Evolutionary conservation across 1,284 basidiomycete species (phyloP).

Genomic region (Porogramme epimiltina): DNA sequence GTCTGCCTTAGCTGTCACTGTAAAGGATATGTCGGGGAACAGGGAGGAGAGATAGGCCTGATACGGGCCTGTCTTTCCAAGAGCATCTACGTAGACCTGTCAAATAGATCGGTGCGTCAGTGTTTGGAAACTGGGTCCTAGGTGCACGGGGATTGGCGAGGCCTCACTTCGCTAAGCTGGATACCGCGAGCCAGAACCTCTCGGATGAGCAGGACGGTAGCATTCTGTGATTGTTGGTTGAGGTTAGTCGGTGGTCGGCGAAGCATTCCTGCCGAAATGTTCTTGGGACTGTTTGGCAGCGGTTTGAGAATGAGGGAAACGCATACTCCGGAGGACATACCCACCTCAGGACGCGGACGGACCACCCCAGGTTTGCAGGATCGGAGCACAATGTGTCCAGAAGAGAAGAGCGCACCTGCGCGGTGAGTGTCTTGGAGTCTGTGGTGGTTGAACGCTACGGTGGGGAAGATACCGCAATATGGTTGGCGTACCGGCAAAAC

Average conservation of each 20-base stretch:
- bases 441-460: not conserved
- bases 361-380: slow-evolving; percentile 76
- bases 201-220: slow-evolving; percentile 87
- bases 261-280: slow-evolving; percentile 92
- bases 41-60: slow-evolving; percentile 75
- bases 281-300: slow-evolving; percentile 70
- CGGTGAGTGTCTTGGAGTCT: slow-evolving; percentile 93
- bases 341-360: slow-evolving; percentile 79
- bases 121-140: not conserved
- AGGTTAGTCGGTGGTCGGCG: slow-evolving; percentile 83
- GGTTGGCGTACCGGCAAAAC: slow-evolving; percentile 76
- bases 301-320: slow-evolving; percentile 7
- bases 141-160: not conserved
- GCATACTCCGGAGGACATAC: too few relatives aligned
- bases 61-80: slow-evolving; percentile 88
- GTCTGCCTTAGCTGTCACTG: slow-evolving; percentile 92
- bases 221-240: slow-evolving; percentile 91
- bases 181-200: slow-evolving; percentile 83
- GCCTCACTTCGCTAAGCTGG: slow-evolving; percentile 73
- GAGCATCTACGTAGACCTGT: slow-evolving; percentile 94
- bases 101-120: not conserved
- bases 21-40: slow-evolving; percentile 86
- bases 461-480: not conserved
- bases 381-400: slow-evolving; percentile 66
- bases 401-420: slow-evolving; percentile 67